phyloP scores from a whole-genome alignment of 139 green algal species.

The Chlorella sp. region DNA sequence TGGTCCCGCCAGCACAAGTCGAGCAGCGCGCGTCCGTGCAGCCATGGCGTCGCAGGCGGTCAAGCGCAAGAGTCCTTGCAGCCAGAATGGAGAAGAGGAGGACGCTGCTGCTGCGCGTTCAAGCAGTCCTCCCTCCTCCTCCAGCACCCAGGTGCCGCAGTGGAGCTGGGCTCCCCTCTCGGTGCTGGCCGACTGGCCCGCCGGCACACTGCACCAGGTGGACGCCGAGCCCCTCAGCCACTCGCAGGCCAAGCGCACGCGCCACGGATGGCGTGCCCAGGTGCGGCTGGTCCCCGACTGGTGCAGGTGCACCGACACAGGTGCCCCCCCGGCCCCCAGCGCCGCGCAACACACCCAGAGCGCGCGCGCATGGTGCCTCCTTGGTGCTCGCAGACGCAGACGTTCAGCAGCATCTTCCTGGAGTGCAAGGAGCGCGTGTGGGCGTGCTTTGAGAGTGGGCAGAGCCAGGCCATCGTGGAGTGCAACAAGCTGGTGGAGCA shows the following conservation, averaged over 20 bases:
- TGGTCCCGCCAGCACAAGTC: too few species aligned
- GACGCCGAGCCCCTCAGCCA: neutral
- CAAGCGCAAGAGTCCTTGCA: too few species aligned
- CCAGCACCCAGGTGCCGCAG: neutral
- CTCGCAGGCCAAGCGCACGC: neutral
- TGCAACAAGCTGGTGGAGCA: neutral
- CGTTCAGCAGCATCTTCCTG: neutral
- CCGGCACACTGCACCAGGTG: neutral
- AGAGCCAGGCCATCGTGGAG: neutral
- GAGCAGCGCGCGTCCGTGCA: too few species aligned
- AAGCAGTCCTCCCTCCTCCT: too few species aligned
- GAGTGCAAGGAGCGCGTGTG: neutral
- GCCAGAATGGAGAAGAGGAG: too few species aligned
- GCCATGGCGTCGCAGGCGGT: too few species aligned
- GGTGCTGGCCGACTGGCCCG: neutral
- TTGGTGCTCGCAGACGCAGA: neutral
- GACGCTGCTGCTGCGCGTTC: too few species aligned
- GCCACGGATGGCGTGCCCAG: neutral
- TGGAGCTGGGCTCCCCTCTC: neutral
- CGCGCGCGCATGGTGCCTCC: neutral
- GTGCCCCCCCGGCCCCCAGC: too few species aligned
- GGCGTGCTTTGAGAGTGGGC: slow-evolving; percentile 1
- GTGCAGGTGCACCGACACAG: too few species aligned
- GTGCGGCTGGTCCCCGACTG: too few species aligned
- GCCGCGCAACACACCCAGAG: neutral